Percentiles rank a stretch among this genome's conserved stretches.
These are phyloP conservation scores for Decorospora gaudefroyi DNA, from an alignment of 2,329 filamentous ascomycete genomes.

Conservation along the genomic window DNA sequence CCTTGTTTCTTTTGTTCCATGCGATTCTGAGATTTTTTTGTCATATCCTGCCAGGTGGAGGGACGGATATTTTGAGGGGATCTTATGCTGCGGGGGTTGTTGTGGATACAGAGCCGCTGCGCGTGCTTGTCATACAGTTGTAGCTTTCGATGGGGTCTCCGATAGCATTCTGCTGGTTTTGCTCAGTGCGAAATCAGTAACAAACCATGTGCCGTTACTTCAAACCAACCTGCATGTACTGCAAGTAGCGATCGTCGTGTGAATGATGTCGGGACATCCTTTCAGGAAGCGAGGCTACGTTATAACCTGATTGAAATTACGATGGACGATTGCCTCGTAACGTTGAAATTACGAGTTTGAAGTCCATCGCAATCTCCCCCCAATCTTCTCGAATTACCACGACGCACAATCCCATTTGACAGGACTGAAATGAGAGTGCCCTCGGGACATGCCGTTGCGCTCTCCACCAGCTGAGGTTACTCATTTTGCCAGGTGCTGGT, in stretches of 20 bases:
- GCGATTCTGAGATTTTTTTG: conserved; percentile 16
- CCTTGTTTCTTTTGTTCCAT: conserved; percentile 12
- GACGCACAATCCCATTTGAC: conserved; percentile 10
- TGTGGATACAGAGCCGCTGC: conserved; percentile 36
- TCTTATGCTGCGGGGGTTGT: conserved; percentile 30
- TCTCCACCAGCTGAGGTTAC: neutral
- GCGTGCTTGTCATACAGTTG: conserved; percentile 35
- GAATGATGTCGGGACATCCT: too few species aligned
- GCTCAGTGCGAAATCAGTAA: conserved; percentile 36
- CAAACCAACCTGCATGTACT: neutral
- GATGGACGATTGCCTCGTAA: conserved; percentile 9
- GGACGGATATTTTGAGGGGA: conserved; percentile 19
- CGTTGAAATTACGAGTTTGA: conserved; percentile 6
- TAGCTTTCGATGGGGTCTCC: conserved; percentile 33
- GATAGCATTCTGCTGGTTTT: conserved; percentile 18
- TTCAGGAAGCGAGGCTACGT: conserved; percentile 1
- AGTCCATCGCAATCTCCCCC: conserved; percentile 15
- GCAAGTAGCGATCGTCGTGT: too few species aligned
- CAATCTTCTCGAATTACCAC: neutral
- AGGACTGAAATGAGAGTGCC: conserved; percentile 11
- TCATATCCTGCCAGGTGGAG: conserved; percentile 25
- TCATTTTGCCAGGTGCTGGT: neutral
- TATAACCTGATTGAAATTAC: conserved; percentile 15
- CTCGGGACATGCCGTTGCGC: conserved; percentile 9
- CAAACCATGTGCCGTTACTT: conserved; percentile 32